Conservation (phyloP, 176 grass and related monocot species). For the Phoenix dactylifera region DNA sequence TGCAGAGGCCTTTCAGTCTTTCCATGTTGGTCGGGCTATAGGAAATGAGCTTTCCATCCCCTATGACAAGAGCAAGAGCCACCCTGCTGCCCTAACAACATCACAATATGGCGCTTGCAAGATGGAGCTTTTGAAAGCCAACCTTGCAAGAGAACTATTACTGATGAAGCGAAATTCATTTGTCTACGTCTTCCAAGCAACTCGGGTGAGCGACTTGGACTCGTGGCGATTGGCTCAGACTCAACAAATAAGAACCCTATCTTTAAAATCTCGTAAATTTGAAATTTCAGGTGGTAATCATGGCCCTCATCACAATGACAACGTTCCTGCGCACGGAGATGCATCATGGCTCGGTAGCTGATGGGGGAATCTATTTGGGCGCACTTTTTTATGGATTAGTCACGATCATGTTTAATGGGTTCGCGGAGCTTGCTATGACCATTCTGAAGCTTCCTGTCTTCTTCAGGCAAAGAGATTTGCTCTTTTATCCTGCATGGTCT, state of each 20-base stretch:
- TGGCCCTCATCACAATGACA: conserved; percentile 62
- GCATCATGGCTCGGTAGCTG: conserved; percentile 24
- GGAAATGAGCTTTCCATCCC: conserved; percentile 45
- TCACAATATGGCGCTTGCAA: conserved; percentile 50
- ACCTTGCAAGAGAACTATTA: conserved; percentile 61
- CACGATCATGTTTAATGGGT: conserved; percentile 81
- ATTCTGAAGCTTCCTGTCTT: conserved; percentile 78
- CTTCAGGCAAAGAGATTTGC: conserved; percentile 87
- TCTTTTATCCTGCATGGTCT: conserved; percentile 87
- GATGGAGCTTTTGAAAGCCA: conserved; percentile 69
- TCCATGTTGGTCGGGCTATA: conserved; percentile 42
- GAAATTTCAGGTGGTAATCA: conserved; percentile 34
- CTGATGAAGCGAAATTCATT: conserved; percentile 98
- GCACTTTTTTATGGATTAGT: conserved; percentile 66
- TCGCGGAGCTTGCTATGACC: conserved; percentile 56
- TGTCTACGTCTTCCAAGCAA: conserved; percentile 69
- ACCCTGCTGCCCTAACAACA: conserved; percentile 70
- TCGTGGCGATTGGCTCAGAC: too few relatives aligned
- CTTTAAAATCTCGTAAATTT: too few relatives aligned
- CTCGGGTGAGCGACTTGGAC: conserved; percentile 34
- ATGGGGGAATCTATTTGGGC: conserved; percentile 48
- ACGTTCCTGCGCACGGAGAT: conserved; percentile 82
- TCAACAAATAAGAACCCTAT: too few relatives aligned
- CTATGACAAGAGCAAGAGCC: conserved; percentile 56
- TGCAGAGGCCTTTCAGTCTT: conserved; percentile 38